Base-by-base conservation (phyloP, 208 protist genomes). In the Endotrypanum monterogeii region DNA sequence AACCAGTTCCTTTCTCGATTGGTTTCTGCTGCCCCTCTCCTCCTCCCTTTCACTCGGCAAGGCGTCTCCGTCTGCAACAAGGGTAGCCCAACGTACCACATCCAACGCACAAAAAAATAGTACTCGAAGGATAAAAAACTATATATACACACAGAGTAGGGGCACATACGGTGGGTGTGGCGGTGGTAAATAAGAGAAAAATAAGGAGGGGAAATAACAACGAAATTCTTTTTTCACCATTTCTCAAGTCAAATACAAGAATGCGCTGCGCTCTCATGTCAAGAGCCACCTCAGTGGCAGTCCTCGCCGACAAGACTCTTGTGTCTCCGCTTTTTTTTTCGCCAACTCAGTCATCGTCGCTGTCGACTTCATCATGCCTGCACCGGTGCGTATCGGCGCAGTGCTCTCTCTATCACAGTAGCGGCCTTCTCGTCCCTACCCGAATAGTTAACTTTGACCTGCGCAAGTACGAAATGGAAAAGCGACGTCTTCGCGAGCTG, bases 381-480 rank as follows among this genome's bases (percentile, higher is more conserved):
- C 20, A 7, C 72, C 63, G 44, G 48, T 4, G 11, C n/a, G n/a
- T 37, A n/a, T 52, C 25, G 0, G 54, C 46, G 2, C 67, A 60
- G 35, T 46, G 70, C 35, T 70, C 69, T 25, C 20, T 32, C 12
- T 39, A 71, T 56, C 69, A 75, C 37, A 35, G 28, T 41, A 5
- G 6, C 35, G 63, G 65, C 30, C 25, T 66, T 3, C 51, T 72
- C 44, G 23, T 32, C 30, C 37, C 35, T n/a, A 91, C 81, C 0
- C 46, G 70, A 2, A 44, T 87, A 23, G n/a, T 39, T 11, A 83
- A 78, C 58, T 96, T 96, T 74, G 84, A 96, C 57, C 75, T 96
- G 2, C 85, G 87, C 54, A 60, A 93, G 61, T 85, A 93, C 67
- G 85, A 91, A 72, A 89, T 93, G 84, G 87, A 93, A 76, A 92